These are phyloP conservation scores for Melastoma malabathricum DNA, from an alignment of 345 rosid species.

Conservation along the genomic window DNA sequence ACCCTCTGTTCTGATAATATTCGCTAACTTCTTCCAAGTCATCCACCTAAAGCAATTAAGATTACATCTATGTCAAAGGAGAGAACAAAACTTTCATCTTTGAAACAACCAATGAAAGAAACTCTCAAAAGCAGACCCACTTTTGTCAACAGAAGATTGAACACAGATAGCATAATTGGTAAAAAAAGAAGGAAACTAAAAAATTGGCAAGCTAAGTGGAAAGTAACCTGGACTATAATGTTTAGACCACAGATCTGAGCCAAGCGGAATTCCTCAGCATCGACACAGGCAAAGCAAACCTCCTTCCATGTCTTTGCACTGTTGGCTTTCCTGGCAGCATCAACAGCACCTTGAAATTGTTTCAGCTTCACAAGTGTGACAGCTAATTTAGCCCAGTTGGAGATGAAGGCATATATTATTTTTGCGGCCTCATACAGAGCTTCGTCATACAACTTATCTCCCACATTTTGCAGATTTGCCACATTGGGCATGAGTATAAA, in stretches of 20 bases:
- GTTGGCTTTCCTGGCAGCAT: slow-evolving; percentile 97
- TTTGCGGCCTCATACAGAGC: slow-evolving; percentile 89
- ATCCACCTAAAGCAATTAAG: slow-evolving; percentile 48
- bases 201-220: slow-evolving; percentile 1
- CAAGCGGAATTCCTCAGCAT: slow-evolving; percentile 96
- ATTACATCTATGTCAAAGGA: neutral
- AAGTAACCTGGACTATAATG: slow-evolving; percentile 75
- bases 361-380: slow-evolving; percentile 81
- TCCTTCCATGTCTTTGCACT: slow-evolving; percentile 99
- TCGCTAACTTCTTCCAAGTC: slow-evolving; percentile 96
- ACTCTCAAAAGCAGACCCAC: too few species aligned
- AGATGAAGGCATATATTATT: slow-evolving; percentile 80
- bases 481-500: slow-evolving; percentile 98
- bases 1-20: slow-evolving; percentile 92
- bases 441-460: slow-evolving; percentile 88
- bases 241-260: slow-evolving; percentile 98
- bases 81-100: neutral
- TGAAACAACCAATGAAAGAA: neutral
- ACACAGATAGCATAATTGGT: neutral
- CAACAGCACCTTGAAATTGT: slow-evolving; percentile 98
- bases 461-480: slow-evolving; percentile 87
- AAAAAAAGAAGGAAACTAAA: neutral
- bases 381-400: slow-evolving; percentile 99
- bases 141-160: too few species aligned
- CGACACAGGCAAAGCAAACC: slow-evolving; percentile 98